Conservation (phyloP, 192 early-diverging fungal genomes). For the Lobosporangium transversale region DNA sequence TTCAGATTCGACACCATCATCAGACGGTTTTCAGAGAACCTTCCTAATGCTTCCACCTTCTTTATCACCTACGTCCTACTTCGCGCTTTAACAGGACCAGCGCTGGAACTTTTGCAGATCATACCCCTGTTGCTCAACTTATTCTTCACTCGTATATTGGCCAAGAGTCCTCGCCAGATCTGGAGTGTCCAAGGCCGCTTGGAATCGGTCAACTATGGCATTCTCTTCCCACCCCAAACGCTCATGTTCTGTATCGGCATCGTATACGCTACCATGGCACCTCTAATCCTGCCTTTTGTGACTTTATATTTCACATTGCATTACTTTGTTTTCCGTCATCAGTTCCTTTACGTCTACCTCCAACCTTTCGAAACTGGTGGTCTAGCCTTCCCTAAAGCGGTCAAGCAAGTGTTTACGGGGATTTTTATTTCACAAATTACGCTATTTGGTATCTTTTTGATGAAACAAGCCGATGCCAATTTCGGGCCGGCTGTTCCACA, state of each 20-base stretch:
- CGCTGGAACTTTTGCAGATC: slow-evolving; percentile 75
- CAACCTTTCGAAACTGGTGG: slow-evolving; percentile 68
- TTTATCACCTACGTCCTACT: slow-evolving; percentile 89
- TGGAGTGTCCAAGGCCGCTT: slow-evolving; percentile 61
- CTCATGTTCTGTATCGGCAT: slow-evolving; percentile 77
- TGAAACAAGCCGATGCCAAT: slow-evolving; percentile 60
- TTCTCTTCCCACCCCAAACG: slow-evolving; percentile 72
- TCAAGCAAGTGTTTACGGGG: slow-evolving; percentile 72
- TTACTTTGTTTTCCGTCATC: slow-evolving; percentile 82
- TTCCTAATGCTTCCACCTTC: slow-evolving; percentile 82
- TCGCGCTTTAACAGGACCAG: slow-evolving; percentile 71
- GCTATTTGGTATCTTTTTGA: slow-evolving; percentile 76
- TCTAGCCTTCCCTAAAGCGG: slow-evolving; percentile 67
- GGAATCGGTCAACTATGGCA: slow-evolving; percentile 63
- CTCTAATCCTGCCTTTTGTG: slow-evolving; percentile 81
- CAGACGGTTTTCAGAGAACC: slow-evolving; percentile 60
- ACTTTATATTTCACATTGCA: slow-evolving; percentile 76
- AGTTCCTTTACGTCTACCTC: slow-evolving; percentile 83
- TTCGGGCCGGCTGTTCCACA: slow-evolving; percentile 37
- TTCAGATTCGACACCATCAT: slow-evolving; percentile 59
- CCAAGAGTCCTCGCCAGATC: slow-evolving; percentile 80
- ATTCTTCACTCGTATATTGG: slow-evolving; percentile 61
- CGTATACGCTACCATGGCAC: slow-evolving; percentile 84
- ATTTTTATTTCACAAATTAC: slow-evolving; percentile 79
- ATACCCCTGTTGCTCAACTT: slow-evolving; percentile 71